These are phyloP conservation scores for Suillus placidus DNA, from an alignment of 768 basidiomycete genomes.

Conservation along the genomic window DNA sequence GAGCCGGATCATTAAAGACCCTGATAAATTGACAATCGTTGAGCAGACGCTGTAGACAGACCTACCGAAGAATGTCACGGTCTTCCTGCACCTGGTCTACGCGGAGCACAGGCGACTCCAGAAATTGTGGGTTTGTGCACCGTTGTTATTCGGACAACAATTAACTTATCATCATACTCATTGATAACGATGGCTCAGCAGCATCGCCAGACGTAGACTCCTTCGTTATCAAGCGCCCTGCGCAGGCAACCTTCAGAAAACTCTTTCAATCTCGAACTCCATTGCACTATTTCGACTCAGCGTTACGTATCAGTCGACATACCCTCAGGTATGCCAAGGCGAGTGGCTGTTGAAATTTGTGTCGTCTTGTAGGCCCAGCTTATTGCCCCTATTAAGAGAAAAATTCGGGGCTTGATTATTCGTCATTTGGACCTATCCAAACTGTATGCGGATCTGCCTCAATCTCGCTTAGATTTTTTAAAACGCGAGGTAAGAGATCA, in stretches of 20 bases:
- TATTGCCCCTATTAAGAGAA: neutral
- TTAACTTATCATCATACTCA: neutral
- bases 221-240: neutral
- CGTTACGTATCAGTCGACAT: neutral
- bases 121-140: neutral
- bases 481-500: neutral
- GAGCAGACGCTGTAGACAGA: neutral
- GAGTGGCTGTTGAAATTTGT: neutral
- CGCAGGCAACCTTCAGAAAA: neutral
- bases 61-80: neutral
- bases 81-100: neutral
- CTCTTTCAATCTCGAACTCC: neutral
- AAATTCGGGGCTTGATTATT: neutral
- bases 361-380: neutral
- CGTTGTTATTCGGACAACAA: neutral
- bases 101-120: neutral
- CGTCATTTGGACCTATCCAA: neutral
- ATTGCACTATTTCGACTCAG: neutral
- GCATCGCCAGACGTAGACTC: neutral
- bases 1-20: neutral
- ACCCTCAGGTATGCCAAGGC: neutral
- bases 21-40: neutral
- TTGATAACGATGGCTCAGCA: neutral
- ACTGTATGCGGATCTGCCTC: neutral
- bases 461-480: constrained; percentile 3